Base-by-base conservation (phyloP, 1,139 yeast species). In the Magnusiomyces sp. region DNA sequence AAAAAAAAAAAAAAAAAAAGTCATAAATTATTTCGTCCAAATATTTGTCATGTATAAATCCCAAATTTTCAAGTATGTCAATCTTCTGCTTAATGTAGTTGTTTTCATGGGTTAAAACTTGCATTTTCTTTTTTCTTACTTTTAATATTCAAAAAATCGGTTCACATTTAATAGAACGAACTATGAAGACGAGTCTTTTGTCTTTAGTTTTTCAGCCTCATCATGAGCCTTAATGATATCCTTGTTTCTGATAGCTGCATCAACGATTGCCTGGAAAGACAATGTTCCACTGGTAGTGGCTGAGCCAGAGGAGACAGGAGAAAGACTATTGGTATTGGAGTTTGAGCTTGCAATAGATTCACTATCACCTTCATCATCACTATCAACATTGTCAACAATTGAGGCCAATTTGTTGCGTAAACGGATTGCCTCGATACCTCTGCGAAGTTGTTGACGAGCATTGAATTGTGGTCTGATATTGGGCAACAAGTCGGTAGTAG, bases 361-460 rank as follows among this genome's bases (percentile, higher is more conserved):
- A 23, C 43, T 73, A 58, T 76, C 82, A 41, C 58, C 65, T 56
- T 76, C 83, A 55, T 77, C 81, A 59, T 76, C 81, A 48, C 72
- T 79, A 2, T 73, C 79, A 45, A 75, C 70, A 61, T 57, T 67
- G 53, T 68, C 55, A 32, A 81, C 80, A 63, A 88, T 75, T 53
- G 81, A 80, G 60, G 76, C 73, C 64, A 88, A 80, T 62, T 85
- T 75, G 66, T 87, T 86, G 60, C 82, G 78, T 65, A 88, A 75
- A 59, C 79, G 79, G 49, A 88, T 89, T 61, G 86, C 74, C 63
- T 84, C 94, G 57, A 88, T 83, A 37, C 95, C 97, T 61, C 85
- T 88, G 63, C 81, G 79, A 70, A 92, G 83, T 66, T 85, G 89
- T 64, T 79, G 76, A 63, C 85, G 86, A 40, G 95, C 95, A 64